These are phyloP conservation scores for Pichia gijzeniarum DNA, from an alignment of 805 yeast genomes.

Conservation along the genomic window DNA sequence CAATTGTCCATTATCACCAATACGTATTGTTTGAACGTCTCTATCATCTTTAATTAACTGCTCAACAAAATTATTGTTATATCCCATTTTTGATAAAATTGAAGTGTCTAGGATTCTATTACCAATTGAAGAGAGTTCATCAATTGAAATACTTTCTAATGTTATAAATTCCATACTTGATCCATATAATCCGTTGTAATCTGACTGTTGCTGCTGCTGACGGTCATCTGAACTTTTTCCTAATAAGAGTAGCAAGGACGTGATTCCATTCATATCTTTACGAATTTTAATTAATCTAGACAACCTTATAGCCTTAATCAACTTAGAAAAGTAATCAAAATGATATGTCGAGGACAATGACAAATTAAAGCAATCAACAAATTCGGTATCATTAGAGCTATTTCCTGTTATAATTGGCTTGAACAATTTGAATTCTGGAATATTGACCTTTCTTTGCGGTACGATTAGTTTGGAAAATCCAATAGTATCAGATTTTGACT, in stretches of 20 bases:
- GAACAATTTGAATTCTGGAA: slow-evolving; percentile 52
- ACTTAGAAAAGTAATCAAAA: slow-evolving; percentile 41
- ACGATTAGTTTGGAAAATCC: slow-evolving; percentile 62
- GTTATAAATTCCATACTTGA: slow-evolving; percentile 29
- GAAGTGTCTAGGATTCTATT: background rate
- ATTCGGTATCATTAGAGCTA: slow-evolving; percentile 6
- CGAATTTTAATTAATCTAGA: slow-evolving; percentile 50
- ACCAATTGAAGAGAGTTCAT: slow-evolving; percentile 14
- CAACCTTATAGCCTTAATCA: slow-evolving; percentile 41
- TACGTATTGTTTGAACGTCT: slow-evolving; percentile 23
- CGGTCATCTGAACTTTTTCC: slow-evolving; percentile 14
- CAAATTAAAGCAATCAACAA: slow-evolving; percentile 12
- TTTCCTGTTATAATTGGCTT: slow-evolving; percentile 13
- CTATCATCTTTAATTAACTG: slow-evolving; percentile 31
- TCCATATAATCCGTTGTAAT: slow-evolving; percentile 17
- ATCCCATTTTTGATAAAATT: slow-evolving; percentile 17
- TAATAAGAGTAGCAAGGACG: slow-evolving; percentile 25
- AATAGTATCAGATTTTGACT: slow-evolving; percentile 48
- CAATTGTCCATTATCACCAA: slow-evolving; percentile 24
- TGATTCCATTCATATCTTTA: slow-evolving; percentile 44
- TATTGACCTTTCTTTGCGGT: slow-evolving; percentile 54
- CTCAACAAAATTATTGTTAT: slow-evolving; percentile 24
- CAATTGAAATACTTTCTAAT: slow-evolving; percentile 23
- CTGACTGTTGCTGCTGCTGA: background rate
- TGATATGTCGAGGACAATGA: slow-evolving; percentile 43